These are phyloP conservation scores for Aspergillus sp. DNA, from an alignment of 2,329 filamentous ascomycete genomes.

Conservation along the genomic window DNA sequence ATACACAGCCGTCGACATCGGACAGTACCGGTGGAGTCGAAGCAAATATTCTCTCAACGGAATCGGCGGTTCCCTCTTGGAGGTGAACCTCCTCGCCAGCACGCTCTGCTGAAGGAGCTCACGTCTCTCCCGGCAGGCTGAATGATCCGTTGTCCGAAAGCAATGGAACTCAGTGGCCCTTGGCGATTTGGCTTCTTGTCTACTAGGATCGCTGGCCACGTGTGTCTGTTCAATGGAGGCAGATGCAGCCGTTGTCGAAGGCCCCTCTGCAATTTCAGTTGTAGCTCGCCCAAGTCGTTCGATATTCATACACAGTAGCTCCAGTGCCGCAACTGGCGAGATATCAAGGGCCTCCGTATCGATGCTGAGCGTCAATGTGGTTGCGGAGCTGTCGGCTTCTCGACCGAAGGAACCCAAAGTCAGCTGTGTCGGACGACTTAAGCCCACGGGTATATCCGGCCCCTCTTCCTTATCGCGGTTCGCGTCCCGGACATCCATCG, in stretches of 20 bases:
- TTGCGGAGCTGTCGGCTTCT: not conserved
- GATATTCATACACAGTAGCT: constrained; percentile 63
- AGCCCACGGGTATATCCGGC: constrained; percentile 1
- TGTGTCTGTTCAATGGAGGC: constrained; percentile 47
- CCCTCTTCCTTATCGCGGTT: constrained; percentile 1
- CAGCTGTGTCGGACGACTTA: constrained; percentile 1
- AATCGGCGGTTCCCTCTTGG: constrained; percentile 75
- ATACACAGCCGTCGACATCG: constrained; percentile 88
- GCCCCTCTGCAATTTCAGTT: constrained; percentile 50
- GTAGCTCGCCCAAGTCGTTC: constrained; percentile 39
- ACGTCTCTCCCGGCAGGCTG: constrained; percentile 59
- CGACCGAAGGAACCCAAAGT: not conserved
- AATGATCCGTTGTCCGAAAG: constrained; percentile 29
- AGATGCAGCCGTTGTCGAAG: constrained; percentile 5
- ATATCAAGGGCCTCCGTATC: constrained; percentile 52
- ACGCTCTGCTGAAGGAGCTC: constrained; percentile 71
- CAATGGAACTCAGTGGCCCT: constrained; percentile 26
- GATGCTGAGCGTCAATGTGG: constrained; percentile 1
- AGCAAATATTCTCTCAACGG: constrained; percentile 73
- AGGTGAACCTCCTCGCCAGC: constrained; percentile 88
- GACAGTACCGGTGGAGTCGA: constrained; percentile 82
- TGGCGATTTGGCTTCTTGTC: constrained; percentile 13
- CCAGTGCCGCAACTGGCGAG: constrained; percentile 63
- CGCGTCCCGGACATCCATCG: not conserved
- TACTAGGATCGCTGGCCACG: constrained; percentile 17